Evolutionary conservation across 2,329 filamentous ascomycete species (phyloP), one percentile per base, ranked within the genome.

Genomic region (Penicillium freii): DNA sequence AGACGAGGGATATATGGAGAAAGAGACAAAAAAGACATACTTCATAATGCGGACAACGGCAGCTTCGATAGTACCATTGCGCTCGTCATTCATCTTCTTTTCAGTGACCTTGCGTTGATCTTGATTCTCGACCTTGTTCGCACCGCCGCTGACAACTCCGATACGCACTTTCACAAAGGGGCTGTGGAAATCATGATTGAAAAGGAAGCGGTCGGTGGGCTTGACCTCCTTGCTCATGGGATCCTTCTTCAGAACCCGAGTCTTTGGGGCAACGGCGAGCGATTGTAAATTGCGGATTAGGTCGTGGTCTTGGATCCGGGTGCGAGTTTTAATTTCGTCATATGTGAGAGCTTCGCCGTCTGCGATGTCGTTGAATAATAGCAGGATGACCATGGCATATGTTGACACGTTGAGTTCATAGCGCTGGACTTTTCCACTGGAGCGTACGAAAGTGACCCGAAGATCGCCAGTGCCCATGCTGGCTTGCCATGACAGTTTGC

Each of bases 401-500:
- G 94, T 97, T 1, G 92, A 89, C 21, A 96, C 92, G 60, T 92
- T 96, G 54, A 99, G 80, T 67, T 99, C 94, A 69, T 97, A 93
- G 36, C 88, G 87, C 34, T 87, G 84, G 13, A 86, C 84, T 67
- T 92, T 92, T 34, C 89, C 88, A 39, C 85, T 82, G 1, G 71
- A 90, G 80, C 68, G 85, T 83, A 34, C 88, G 87, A 75, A 99
- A 87, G 39, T 86, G 60, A 91, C 94, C 57, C 88, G 87, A 65
- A 99, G 82, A 70, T 97, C 94, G 1, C 92, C 93, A 46, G 86
- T 92, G 27, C 93, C 93, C 83, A 88, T 86, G 62, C 82, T 82
- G 9, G 82, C 78, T 49, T 86, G 82, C 94, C 94, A 99, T 0
- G 90, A 93, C 33, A 99, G 83, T 68, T 91, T 88, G 57, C 94